These are phyloP conservation scores for Penicillium simplicissimum DNA, from an alignment of 495 filamentous ascomycete genomes.

Conservation along the genomic window DNA sequence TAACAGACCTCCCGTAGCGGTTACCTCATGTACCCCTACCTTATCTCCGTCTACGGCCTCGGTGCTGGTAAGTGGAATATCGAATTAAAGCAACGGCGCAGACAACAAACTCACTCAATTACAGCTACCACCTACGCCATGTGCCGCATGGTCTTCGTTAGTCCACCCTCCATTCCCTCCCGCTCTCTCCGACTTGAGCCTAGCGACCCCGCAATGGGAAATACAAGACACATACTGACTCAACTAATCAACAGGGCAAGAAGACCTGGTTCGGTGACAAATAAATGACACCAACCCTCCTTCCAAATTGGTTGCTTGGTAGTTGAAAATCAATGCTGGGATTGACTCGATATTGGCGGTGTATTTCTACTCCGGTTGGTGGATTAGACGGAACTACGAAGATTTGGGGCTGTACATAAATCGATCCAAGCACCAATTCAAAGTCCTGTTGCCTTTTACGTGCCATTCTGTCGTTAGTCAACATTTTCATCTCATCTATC, in stretches of 20 bases:
- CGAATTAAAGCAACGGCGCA: constrained; percentile 35
- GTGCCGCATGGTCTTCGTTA: constrained; percentile 59
- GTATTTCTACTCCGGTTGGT: constrained; percentile 44
- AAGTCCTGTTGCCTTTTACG: constrained; percentile 27
- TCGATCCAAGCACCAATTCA: constrained; percentile 40
- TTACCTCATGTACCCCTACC: constrained; percentile 73
- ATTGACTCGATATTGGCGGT: constrained; percentile 34
- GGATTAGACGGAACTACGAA: constrained; percentile 34
- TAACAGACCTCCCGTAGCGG: constrained; percentile 62
- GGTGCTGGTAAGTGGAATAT: constrained; percentile 42
- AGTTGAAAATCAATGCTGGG: constrained; percentile 12
- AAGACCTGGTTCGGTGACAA: constrained; percentile 83
- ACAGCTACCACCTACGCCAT: constrained; percentile 56
- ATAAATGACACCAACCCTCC: constrained; percentile 40
- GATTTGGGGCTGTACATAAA: constrained; percentile 51
- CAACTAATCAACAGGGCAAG: constrained; percentile 60
- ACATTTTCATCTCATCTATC: background rate
- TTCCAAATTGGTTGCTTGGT: constrained; percentile 6
- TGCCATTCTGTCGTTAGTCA: background rate
- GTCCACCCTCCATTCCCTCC: constrained; percentile 19
- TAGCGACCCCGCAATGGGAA: background rate
- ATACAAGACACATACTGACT: constrained; percentile 27
- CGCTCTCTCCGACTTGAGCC: constrained; percentile 1
- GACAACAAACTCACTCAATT: constrained; percentile 25
- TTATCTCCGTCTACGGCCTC: constrained; percentile 64